Percentiles rank a stretch among this genome's conserved stretches.
Conservation (phyloP, 1,284 basidiomycete genomes). For the Exobasidium rhododendri region DNA sequence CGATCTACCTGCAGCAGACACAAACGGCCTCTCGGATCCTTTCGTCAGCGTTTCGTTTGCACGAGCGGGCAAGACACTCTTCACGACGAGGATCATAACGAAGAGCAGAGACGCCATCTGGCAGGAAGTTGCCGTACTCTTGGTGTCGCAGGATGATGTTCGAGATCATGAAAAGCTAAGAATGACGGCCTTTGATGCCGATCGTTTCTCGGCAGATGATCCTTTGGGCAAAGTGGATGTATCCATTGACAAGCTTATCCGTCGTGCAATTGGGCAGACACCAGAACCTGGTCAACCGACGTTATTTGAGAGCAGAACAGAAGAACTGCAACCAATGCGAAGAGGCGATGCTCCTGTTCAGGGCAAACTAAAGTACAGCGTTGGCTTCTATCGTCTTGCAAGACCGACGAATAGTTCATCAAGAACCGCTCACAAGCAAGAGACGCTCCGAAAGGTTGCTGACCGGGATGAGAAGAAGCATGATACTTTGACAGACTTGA, state of each 20-base stretch:
- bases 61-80: slow-evolving; percentile 41
- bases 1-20: slow-evolving; percentile 39
- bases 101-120: slow-evolving; percentile 39
- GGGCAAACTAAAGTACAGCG: slow-evolving; percentile 44
- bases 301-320: slow-evolving; percentile 35
- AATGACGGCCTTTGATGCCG: slow-evolving; percentile 44
- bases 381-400: slow-evolving; percentile 41
- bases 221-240: slow-evolving; percentile 47
- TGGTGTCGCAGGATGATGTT: slow-evolving; percentile 43
- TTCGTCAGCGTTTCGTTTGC: slow-evolving; percentile 43
- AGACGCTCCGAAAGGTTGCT: slow-evolving; percentile 27
- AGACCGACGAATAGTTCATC: slow-evolving; percentile 26
- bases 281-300: slow-evolving; percentile 16
- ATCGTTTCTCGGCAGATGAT: slow-evolving; percentile 50
- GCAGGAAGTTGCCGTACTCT: slow-evolving; percentile 41
- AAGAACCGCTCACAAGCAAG: slow-evolving; percentile 24
- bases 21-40: slow-evolving; percentile 44
- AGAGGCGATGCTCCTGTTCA: slow-evolving; percentile 25
- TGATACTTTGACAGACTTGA: not conserved
- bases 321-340: slow-evolving; percentile 35
- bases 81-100: slow-evolving; percentile 35
- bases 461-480: slow-evolving; percentile 3
- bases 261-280: slow-evolving; percentile 3
- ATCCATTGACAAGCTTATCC: slow-evolving; percentile 34
- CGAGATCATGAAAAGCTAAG: slow-evolving; percentile 41